These are phyloP conservation scores for Sonneratia caseolaris DNA, from an alignment of 345 rosid genomes.

Conservation along the genomic window DNA sequence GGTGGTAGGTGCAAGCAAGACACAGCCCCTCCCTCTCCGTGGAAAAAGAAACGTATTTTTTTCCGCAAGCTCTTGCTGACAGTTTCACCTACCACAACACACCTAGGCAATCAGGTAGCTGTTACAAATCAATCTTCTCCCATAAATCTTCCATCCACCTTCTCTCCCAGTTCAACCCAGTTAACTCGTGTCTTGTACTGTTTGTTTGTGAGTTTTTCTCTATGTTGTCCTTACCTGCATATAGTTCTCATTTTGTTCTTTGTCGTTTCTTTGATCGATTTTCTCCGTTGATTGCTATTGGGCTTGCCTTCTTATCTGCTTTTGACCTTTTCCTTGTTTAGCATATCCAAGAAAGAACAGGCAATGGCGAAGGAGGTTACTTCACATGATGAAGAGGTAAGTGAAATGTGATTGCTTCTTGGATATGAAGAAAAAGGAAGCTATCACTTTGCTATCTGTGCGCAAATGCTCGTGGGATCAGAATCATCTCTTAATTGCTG, in stretches of 20 bases:
- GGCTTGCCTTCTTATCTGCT: not conserved
- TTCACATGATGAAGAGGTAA: slow-evolving; percentile 13
- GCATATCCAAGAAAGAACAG: not conserved
- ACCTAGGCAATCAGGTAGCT: not conserved
- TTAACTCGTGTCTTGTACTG: not conserved
- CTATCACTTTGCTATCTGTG: too few relatives aligned
- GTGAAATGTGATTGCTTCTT: too few relatives aligned
- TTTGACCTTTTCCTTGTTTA: not conserved
- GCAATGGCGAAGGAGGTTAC: slow-evolving; percentile 19
- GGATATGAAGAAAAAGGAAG: too few relatives aligned
- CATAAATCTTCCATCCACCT: not conserved
- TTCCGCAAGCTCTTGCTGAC: not conserved
- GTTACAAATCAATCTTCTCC: not conserved
- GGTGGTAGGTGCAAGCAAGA: too few relatives aligned
- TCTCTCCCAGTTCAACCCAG: not conserved
- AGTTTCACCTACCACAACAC: not conserved
- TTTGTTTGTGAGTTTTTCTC: not conserved
- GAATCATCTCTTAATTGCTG: not conserved
- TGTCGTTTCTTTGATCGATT: not conserved
- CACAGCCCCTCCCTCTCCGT: too few relatives aligned
- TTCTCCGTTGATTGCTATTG: not conserved
- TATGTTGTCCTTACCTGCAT: too few relatives aligned
- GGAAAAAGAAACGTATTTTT: not conserved
- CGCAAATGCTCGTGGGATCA: too few relatives aligned
- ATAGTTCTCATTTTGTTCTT: not conserved